Base-by-base conservation (phyloP, 495 filamentous ascomycete genomes). In the Saxophila tyrrhenica region DNA sequence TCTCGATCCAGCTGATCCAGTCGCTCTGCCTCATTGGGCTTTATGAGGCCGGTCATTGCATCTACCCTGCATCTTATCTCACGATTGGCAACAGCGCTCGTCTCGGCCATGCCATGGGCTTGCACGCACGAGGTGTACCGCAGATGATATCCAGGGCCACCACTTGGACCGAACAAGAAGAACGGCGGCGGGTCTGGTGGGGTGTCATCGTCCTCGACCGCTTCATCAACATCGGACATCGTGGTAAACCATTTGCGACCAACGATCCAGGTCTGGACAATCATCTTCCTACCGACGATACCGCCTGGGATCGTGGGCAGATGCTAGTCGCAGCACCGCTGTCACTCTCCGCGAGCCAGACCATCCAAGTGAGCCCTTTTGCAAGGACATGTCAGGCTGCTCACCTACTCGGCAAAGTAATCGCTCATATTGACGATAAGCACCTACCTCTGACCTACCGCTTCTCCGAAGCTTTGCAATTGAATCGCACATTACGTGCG, bases 91-190 rank as follows among this genome's bases (percentile, higher is more conserved):
- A 60, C 54, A 73, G 71, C 60, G 67, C 70, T 20, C 53, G 72
- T 22, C 70, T 75, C 59, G 68, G 64, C 9, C 68, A 75, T 42
- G 61, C 77, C 8, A 51, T 78, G 2, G 75, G 73, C n/a, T 61
- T 80, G 16, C 71, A 72, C 54, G 60, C 56, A 51, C 50, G 64
- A 50, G 57, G 61, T 25, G 62, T 59, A 25, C 52, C 60, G 21
- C 51, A 62, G 24, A 62, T 73, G 45, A 61, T 75, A 51, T 32
- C 52, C 13, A 32, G 42, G 13, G 45, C 69, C 64, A 57, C 52
- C 7, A 74, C 72, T 0, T 75, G 73, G 75, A 70, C 67, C 0
- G 76, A 79, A 53, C 60, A 65, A 9, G 75, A 80, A 56, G 76
- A 80, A 57, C 58, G 73, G 9, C 56, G 67, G 20, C 48, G 76